Evolutionary conservation across 257 asterid species (phyloP).

Genomic region (Forsythia suspensa): DNA sequence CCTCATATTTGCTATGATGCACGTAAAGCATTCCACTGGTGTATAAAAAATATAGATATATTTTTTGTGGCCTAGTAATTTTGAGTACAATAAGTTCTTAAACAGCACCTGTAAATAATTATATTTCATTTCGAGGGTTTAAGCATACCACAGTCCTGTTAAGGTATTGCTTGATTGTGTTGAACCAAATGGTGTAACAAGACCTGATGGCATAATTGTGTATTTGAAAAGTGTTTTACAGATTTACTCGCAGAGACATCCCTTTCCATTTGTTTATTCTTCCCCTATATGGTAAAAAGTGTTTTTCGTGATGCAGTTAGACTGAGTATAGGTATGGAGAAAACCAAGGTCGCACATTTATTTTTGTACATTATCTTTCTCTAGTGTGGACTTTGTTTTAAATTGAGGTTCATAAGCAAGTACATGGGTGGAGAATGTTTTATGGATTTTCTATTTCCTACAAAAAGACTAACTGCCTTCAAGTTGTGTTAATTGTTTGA

Average conservation of each 20-base stretch:
- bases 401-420: slow-evolving; percentile 12
- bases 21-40: neutral
- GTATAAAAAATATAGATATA: neutral
- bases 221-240: neutral
- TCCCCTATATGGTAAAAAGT: neutral
- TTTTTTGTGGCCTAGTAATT: neutral
- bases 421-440: neutral
- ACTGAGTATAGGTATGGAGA: neutral
- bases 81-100: neutral
- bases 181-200: neutral
- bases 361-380: neutral
- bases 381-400: slow-evolving; percentile 1
- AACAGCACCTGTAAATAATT: neutral
- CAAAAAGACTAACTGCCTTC: neutral
- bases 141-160: neutral
- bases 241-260: neutral
- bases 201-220: neutral
- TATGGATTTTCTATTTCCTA: neutral
- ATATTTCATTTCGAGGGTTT: neutral
- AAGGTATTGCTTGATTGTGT: neutral
- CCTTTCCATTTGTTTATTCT: neutral
- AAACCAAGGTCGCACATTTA: neutral
- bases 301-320: neutral
- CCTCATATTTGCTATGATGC: neutral
- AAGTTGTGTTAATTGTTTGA: slow-evolving; percentile 9